Evolutionary conservation across 116 monocot species (phyloP).

Genomic region (Papilionanthe hybrid): DNA sequence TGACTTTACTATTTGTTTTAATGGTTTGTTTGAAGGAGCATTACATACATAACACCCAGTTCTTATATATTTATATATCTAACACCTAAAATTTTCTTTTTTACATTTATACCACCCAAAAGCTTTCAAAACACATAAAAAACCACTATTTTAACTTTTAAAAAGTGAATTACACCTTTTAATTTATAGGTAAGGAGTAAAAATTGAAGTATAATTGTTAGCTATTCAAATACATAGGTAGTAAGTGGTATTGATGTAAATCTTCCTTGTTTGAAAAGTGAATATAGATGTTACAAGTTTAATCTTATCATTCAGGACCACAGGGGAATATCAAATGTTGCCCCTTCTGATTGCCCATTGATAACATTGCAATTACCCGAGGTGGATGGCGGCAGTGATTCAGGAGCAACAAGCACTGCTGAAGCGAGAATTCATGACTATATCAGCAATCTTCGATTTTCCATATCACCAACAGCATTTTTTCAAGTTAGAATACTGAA

Average conservation of each 20-base stretch:
- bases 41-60: too few species aligned
- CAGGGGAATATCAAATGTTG: slow-evolving; percentile 92
- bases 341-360: slow-evolving; percentile 86
- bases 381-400: slow-evolving; percentile 8
- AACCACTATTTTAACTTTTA: too few species aligned
- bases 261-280: not conserved
- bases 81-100: too few species aligned
- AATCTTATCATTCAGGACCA: slow-evolving; percentile 60
- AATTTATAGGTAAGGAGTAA: too few species aligned
- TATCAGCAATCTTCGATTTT: slow-evolving; percentile 77
- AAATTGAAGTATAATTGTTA: too few species aligned
- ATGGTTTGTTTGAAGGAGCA: not conserved
- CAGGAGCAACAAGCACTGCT: slow-evolving; percentile 10
- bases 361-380: slow-evolving; percentile 43
- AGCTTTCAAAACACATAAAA: too few species aligned
- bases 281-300: not conserved
- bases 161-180: too few species aligned
- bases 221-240: too few species aligned
- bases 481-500: slow-evolving; percentile 67
- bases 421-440: slow-evolving; percentile 89
- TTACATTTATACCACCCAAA: too few species aligned
- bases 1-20: not conserved
- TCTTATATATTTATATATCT: too few species aligned
- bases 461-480: slow-evolving; percentile 95
- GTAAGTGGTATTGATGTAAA: too few species aligned